These are phyloP conservation scores for Hypsizygus marmoreus DNA, from an alignment of 768 basidiomycete species.

Conservation along the genomic window DNA sequence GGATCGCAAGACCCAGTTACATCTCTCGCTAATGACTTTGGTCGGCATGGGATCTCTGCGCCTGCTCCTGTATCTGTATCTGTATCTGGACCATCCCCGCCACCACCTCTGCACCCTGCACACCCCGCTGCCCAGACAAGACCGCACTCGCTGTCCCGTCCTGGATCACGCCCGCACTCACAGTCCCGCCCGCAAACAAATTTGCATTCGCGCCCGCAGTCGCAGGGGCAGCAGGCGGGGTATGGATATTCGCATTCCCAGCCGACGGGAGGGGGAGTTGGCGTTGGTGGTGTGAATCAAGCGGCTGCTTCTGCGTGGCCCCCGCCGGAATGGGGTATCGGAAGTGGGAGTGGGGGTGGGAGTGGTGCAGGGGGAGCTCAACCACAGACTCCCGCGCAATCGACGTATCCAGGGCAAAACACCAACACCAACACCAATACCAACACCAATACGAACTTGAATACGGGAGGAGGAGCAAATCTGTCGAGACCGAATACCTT, in stretches of 20 bases:
- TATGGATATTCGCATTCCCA: conserved; percentile 33
- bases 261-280: conserved; percentile 42
- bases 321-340: conserved; percentile 42
- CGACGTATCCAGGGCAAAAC: conserved; percentile 17
- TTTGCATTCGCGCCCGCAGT: conserved; percentile 12
- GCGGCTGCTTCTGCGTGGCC: no score
- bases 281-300: no score
- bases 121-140: conserved; percentile 1
- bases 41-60: conserved; percentile 35
- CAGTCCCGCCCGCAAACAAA: conserved; percentile 5
- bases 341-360: no score
- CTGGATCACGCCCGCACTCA: conserved; percentile 3
- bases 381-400: conserved; percentile 16
- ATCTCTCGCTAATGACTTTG: conserved; percentile 39
- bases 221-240: conserved; percentile 4
- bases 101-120: no score
- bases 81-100: conserved; percentile 3
- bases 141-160: neutral
- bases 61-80: conserved; percentile 2
- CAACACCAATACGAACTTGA: no score
- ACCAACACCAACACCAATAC: no score
- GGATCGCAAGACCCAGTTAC: conserved; percentile 30
- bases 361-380: conserved; percentile 12
- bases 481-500: conserved; percentile 34
- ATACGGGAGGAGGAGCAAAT: conserved; percentile 38